A percentile compares a stretch with the other conserved stretches of the same genome.
Evolutionary conservation across 2,329 filamentous ascomycete species (phyloP).

Genomic region (Xylariales sp.): DNA sequence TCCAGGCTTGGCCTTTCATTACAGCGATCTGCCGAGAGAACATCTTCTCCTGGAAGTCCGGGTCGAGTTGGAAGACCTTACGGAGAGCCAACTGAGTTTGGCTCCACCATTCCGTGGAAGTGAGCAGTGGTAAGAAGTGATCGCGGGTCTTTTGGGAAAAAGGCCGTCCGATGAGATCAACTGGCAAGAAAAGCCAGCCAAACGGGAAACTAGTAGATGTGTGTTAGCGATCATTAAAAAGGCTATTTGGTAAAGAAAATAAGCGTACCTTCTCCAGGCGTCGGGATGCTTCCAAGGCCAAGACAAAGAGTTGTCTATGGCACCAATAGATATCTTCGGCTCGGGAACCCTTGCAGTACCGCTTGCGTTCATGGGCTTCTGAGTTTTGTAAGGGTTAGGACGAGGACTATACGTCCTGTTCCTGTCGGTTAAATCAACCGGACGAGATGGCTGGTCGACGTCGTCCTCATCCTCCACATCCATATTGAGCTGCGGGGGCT

Average conservation of each 20-base stretch:
- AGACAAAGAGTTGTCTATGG: conserved; percentile 95
- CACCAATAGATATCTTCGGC: conserved; percentile 72
- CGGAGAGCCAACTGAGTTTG: conserved; percentile 87
- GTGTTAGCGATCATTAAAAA: background rate
- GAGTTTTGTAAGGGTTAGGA: conserved; percentile 67
- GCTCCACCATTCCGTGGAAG: conserved; percentile 94
- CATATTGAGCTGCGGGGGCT: conserved; percentile 67
- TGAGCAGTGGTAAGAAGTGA: conserved; percentile 93
- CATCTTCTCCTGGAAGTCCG: conserved; percentile 98
- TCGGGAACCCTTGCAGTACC: conserved; percentile 40
- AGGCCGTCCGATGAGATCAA: conserved; percentile 91
- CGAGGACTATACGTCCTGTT: conserved; percentile 31
- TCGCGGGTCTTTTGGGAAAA: conserved; percentile 92
- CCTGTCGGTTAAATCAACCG: conserved; percentile 48
- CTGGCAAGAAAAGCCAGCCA: conserved; percentile 95
- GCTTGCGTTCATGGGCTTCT: conserved; percentile 82
- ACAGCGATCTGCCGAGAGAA: conserved; percentile 97
- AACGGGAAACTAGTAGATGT: conserved; percentile 80
- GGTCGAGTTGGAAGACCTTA: conserved; percentile 83
- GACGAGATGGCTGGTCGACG: conserved; percentile 53
- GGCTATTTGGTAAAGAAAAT: background rate
- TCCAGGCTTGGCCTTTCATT: conserved; percentile 99
- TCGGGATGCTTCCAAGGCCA: conserved; percentile 99
- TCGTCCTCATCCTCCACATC: conserved; percentile 44
- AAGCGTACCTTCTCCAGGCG: conserved; percentile 60